Evolutionary conservation across 2,329 filamentous ascomycete species (phyloP).

Genomic region (Claviceps purpurea): DNA sequence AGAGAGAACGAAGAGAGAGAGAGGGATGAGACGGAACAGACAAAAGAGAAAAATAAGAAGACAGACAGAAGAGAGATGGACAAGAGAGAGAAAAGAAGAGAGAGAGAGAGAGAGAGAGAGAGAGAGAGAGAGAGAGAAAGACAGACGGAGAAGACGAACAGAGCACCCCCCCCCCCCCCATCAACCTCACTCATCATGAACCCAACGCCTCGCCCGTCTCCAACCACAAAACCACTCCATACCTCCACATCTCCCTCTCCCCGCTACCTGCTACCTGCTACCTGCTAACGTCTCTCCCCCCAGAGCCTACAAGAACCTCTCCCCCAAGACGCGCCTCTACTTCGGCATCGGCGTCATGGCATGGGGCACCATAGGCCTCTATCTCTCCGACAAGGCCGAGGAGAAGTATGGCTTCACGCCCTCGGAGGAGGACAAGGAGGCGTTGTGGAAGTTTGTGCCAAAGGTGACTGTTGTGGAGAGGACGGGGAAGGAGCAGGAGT

Average conservation of each 20-base stretch:
- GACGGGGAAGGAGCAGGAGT: constrained; percentile 1
- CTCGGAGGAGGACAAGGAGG: constrained; percentile 58
- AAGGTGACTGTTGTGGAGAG: constrained; percentile 47
- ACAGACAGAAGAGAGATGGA: no score
- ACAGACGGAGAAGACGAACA: no score
- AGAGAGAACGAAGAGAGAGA: no score
- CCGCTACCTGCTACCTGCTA: not conserved
- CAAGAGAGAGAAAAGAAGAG: no score
- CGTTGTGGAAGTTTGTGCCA: constrained; percentile 47
- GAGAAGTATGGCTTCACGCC: constrained; percentile 59
- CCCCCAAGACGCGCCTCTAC: constrained; percentile 54
- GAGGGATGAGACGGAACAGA: no score
- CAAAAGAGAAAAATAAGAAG: no score
- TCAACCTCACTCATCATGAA: no score
- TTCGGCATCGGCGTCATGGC: constrained; percentile 63
- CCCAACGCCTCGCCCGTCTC: no score
- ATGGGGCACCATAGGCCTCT: constrained; percentile 64
- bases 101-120: no score
- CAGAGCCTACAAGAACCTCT: constrained; percentile 55
- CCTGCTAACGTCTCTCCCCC: not conserved
- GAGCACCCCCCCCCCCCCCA: no score
- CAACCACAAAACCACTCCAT: no score
- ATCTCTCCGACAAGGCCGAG: constrained; percentile 59
- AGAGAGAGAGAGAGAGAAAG: no score
- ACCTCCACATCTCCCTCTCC: not conserved